Percentiles rank a stretch among this genome's conserved stretches.
Conservation (phyloP, 257 asterid species). For the Solanum tacnaense region DNA sequence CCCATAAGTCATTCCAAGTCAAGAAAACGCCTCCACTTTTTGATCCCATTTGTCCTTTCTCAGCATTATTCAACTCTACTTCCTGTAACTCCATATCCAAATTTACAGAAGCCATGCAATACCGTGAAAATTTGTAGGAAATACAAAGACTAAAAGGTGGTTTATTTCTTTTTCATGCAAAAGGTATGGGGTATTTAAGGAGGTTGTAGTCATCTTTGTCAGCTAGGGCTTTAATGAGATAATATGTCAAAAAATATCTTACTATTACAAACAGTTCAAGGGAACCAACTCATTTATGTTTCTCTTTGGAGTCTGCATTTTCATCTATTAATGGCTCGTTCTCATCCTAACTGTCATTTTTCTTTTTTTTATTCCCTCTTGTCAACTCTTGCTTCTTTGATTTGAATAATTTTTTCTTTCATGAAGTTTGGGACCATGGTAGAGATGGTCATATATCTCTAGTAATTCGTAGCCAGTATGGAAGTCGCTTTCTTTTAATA, state of each 20-base stretch:
- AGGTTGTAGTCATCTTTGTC: background rate
- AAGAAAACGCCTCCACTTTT: background rate
- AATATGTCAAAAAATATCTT: background rate
- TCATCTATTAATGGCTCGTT: background rate
- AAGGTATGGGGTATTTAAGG: background rate
- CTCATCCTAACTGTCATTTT: background rate
- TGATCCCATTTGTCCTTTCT: background rate
- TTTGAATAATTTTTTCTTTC: background rate
- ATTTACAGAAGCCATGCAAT: background rate
- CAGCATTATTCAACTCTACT: background rate
- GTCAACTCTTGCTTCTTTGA: background rate
- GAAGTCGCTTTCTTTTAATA: background rate
- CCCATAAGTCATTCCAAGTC: constrained; percentile 18
- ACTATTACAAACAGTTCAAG: background rate
- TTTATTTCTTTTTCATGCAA: background rate
- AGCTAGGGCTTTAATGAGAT: background rate
- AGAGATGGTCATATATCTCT: background rate
- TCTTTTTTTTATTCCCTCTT: background rate
- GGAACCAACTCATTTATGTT: background rate
- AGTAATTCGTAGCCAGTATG: background rate
- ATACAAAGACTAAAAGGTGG: background rate
- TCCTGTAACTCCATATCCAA: background rate
- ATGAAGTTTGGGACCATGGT: background rate
- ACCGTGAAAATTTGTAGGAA: background rate
- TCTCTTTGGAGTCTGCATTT: background rate